Conservation (phyloP, 257 asterid species). For the Capsicum baccatum region DNA sequence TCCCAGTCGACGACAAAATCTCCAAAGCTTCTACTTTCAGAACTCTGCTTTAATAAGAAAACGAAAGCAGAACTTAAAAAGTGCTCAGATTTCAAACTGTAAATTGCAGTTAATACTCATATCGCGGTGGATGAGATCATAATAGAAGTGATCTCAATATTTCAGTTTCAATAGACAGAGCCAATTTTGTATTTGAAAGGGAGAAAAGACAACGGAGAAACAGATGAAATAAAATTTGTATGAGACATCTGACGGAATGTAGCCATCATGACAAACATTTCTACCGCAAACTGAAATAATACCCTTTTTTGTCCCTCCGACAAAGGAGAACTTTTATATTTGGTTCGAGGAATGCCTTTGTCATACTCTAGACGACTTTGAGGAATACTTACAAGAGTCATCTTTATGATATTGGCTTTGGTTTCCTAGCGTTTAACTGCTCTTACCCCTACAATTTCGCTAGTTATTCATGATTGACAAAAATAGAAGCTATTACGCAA, state of each 20-base stretch:
- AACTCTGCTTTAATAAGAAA: constrained; percentile 46
- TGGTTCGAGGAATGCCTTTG: not conserved
- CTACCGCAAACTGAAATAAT: not conserved
- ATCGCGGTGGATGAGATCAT: not conserved
- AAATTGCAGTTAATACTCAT: not conserved
- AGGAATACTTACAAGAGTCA: not conserved
- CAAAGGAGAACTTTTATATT: not conserved
- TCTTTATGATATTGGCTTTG: not conserved
- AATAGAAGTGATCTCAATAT: not conserved
- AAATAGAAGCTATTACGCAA: not conserved
- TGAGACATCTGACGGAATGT: not conserved
- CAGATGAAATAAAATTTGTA: not conserved
- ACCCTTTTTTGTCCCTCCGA: not conserved
- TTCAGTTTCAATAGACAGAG: not conserved
- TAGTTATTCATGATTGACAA: not conserved
- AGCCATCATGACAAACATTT: not conserved
- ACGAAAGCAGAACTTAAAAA: not conserved
- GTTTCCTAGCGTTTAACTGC: not conserved
- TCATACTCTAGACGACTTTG: not conserved
- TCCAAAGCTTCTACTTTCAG: constrained; percentile 57
- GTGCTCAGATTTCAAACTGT: constrained; percentile 17
- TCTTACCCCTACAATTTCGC: not conserved
- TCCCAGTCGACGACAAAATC: constrained; percentile 84
- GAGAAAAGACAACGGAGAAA: not conserved
- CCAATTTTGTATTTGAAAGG: not conserved